phyloP scores from a whole-genome alignment of 208 protist genomes.

The Leishmania guyanensis region DNA sequence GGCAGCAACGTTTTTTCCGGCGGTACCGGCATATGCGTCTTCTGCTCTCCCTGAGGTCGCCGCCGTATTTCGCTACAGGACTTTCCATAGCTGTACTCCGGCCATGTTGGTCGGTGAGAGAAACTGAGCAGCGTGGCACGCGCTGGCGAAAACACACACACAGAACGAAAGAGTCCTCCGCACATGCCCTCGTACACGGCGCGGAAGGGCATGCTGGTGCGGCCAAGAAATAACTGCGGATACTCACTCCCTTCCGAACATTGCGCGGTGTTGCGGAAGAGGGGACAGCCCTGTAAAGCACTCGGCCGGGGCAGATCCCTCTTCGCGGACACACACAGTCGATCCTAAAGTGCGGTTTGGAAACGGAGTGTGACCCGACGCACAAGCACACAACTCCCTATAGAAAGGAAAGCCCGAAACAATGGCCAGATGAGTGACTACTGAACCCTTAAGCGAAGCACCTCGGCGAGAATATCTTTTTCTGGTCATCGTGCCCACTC shows the following conservation, averaged over 20 bases:
- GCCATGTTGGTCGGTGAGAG: neutral
- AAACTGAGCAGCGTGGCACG: neutral
- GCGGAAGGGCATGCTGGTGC: neutral
- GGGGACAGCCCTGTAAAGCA: neutral
- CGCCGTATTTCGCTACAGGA: neutral
- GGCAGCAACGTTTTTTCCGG: neutral
- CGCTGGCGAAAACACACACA: neutral
- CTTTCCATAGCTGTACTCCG: neutral
- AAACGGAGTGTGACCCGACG: neutral
- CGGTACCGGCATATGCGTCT: neutral
- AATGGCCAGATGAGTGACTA: neutral
- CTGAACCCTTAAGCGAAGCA: neutral
- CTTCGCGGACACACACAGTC: neutral
- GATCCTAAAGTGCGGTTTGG: neutral
- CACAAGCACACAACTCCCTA: neutral
- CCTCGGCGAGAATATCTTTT: neutral
- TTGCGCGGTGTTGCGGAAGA: neutral
- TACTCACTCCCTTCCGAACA: neutral
- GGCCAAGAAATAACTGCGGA: neutral
- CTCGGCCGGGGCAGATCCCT: neutral
- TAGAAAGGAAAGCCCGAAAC: neutral
- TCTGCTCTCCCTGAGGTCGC: neutral
- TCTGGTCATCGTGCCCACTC: neutral
- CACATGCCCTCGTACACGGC: neutral
- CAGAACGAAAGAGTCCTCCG: neutral